Evolutionary conservation across 1,284 basidiomycete species (phyloP), one percentile per base, ranked within the genome.

Genomic region (Ceratorhiza oryzae-sativae): DNA sequence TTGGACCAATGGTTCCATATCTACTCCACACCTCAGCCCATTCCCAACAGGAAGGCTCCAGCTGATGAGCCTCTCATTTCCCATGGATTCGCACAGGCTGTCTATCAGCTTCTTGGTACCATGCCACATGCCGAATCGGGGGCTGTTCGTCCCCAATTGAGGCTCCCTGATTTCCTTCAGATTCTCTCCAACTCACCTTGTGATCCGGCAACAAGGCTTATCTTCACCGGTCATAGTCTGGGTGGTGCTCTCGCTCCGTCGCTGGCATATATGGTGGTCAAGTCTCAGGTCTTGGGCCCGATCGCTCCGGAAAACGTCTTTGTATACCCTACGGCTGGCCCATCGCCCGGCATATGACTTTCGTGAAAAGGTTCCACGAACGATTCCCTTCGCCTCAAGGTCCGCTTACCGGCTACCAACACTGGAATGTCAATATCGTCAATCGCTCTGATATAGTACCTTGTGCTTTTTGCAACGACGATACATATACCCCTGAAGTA

Each of bases 371-470:
- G 1, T 73, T 67, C 41, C 32, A 36, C 12, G 15, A 46, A 2
- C 8, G 9, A 2, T 73, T 73, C 56, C 72, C 72, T 10, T 8
- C 25, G 20, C 48, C 61, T 6, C 3, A 23, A 18, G 20, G 34
- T 41, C 5, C 18, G 12, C 27, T 27, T 15, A 15, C 49, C 3
- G 36, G 32, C 5, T 73, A 73, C 34, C 49, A 67, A 25, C 23
- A n/a, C 34, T 73, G 72, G 72, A 73, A 73, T 55, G 13, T 15
- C n/a, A 70, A 73, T 23, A 30, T 73, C 3, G 55, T 60, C 55
- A 73, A 73, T 25, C 18, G 8, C 4, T 15, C 53, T 8, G 72
- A 73, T 27, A 18, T 61, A 13, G 63, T 73, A 9, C 72, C 72
- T 30, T 45, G 58, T n/a, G 72, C 63, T 23, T 73, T 45, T 27